phyloP scores from a whole-genome alignment of 2,329 filamentous ascomycete genomes.

The Massarina eburnea region DNA sequence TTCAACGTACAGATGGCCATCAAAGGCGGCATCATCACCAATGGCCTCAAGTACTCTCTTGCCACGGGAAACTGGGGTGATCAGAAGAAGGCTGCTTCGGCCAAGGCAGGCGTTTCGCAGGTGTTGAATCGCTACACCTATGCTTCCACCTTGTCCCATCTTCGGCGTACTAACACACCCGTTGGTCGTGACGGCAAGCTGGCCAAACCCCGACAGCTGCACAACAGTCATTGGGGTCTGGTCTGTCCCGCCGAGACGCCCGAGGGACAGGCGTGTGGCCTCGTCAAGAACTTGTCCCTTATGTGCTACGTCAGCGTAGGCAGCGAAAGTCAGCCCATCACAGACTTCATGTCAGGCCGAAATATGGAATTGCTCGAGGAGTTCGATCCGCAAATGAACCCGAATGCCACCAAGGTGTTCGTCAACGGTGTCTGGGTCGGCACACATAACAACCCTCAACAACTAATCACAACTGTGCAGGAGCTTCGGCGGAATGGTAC shows the following conservation, averaged over 20 bases:
- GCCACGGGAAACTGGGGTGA: conserved; percentile 99
- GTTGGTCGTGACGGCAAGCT: conserved; percentile 98
- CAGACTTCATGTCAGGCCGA: conserved; percentile 92
- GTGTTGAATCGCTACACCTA: conserved; percentile 98
- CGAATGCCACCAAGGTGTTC: conserved; percentile 95
- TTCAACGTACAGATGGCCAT: conserved; percentile 91
- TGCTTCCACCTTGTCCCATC: conserved; percentile 91
- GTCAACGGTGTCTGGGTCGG: conserved; percentile 98
- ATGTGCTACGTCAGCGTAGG: conserved; percentile 99
- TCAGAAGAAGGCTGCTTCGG: conserved; percentile 95
- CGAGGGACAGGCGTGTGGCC: conserved; percentile 95
- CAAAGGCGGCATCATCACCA: conserved; percentile 87
- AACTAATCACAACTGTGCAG: conserved; percentile 77
- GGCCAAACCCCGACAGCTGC: conserved; percentile 93
- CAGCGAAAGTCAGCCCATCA: conserved; percentile 84
- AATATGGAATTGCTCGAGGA: conserved; percentile 98
- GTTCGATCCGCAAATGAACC: conserved; percentile 68
- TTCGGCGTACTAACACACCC: conserved; percentile 95
- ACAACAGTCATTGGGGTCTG: conserved; percentile 98
- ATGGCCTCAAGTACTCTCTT: conserved; percentile 93
- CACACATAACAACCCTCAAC: conserved; percentile 84
- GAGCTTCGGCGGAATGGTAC: conserved; percentile 77
- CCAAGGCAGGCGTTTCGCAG: conserved; percentile 96
- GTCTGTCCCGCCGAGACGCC: conserved; percentile 97
- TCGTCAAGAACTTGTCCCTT: conserved; percentile 95